Evolutionary conservation across 164 flowering plant species (phyloP), one percentile per base, ranked within the genome.

Genomic region (Dillenia suffruticosa): DNA sequence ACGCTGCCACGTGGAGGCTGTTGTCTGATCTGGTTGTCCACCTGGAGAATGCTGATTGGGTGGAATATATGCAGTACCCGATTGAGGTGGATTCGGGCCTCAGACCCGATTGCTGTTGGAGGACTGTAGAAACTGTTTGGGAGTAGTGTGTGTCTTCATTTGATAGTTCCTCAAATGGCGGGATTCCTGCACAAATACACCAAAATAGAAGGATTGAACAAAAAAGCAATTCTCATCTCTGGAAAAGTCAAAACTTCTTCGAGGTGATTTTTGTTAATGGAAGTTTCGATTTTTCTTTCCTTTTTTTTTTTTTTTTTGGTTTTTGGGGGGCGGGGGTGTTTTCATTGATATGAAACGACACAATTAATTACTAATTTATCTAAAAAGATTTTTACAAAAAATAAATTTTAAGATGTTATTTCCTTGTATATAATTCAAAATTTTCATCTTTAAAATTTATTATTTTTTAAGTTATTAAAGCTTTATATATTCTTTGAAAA

Each of bases 81-180:
- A 71, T 7, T 54, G 80, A 51, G 14, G 84, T 59, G 10, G 80
- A 55, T 13, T 77, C 72, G 1, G 84, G 49, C 79, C 82, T 78
- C 14, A 75, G 71, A 62, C 45, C 48, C 1, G 84, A 56, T 19
- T 84, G 92, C 63, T 52, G 59, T 56, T 79, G 84, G 22, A 94
- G 83, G 64, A 94, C 72, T 59, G 83, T 69, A 2, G 97, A 80
- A 17, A 94, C 87, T 7, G 92, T 89, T 63, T 83, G 90, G 9
- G 92, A 85, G 66, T 94, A 94, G 70, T 86, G 96, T 0, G 78
- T 67, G 69, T 86, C 96, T 51, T 93, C 95, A 46, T 68, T 81
- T 1, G 80, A 43, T 59, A 79, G 47, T 22, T 81, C 83, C 0
- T 79, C 82, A 10, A 76, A 50, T n/a, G 62, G 60, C 13, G 63